phyloP scores from a whole-genome alignment of 202 grass and related monocot species.

The Carex arenaria region DNA sequence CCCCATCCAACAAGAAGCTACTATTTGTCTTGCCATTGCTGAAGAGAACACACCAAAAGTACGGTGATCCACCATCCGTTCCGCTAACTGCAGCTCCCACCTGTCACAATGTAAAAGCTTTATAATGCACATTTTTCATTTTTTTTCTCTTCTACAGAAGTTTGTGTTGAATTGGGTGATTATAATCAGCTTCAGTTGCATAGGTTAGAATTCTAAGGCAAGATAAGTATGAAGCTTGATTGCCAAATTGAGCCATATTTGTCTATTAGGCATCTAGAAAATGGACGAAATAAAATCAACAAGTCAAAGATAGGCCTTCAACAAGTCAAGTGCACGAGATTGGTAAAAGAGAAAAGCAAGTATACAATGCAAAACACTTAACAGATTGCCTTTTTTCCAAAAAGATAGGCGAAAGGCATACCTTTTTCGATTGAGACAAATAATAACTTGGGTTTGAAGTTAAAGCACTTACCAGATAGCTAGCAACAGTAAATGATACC shows the following conservation, averaged over 20 bases:
- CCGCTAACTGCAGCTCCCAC: conserved; percentile 65
- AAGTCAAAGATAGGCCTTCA: too few species aligned
- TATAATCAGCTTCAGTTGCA: neutral
- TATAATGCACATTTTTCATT: neutral
- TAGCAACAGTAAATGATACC: too few species aligned
- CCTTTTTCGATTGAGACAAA: too few species aligned
- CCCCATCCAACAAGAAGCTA: conserved; percentile 68
- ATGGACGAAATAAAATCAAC: neutral
- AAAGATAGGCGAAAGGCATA: too few species aligned
- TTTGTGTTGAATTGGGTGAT: neutral
- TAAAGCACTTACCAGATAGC: too few species aligned
- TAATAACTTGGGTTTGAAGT: too few species aligned
- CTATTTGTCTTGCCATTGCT: conserved; percentile 56
- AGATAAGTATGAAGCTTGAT: neutral
- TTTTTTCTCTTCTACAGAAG: neutral
- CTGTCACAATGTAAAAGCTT: conserved; percentile 7
- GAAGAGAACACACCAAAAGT: conserved; percentile 92
- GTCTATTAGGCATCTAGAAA: neutral
- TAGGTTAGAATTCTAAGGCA: neutral
- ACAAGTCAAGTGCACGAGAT: too few species aligned
- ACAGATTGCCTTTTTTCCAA: too few species aligned
- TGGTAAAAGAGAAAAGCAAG: too few species aligned
- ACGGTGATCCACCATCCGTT: conserved; percentile 42
- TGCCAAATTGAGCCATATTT: neutral
- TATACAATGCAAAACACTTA: too few species aligned